A percentile compares a stretch with the other conserved stretches of the same genome.
Evolutionary conservation across 495 filamentous ascomycete genomes (phyloP).

Genomic region (Xylaria venustula): DNA sequence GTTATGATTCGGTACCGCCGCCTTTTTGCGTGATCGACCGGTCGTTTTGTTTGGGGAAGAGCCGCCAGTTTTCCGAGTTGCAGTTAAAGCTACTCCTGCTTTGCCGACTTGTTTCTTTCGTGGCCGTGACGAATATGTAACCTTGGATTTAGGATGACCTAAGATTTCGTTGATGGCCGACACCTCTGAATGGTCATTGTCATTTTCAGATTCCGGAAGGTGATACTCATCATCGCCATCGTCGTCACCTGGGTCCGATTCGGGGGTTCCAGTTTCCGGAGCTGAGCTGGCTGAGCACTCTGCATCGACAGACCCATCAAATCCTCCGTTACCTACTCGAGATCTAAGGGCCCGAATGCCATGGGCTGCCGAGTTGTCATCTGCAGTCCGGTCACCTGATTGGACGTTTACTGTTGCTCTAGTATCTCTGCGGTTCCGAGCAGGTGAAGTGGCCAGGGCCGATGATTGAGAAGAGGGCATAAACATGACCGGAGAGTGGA

Average conservation of each 20-base stretch:
- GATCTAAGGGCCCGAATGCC: too few relatives aligned
- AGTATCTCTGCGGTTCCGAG: not conserved
- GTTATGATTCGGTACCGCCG: not conserved
- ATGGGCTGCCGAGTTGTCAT: too few relatives aligned
- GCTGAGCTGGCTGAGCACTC: not conserved
- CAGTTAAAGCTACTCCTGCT: not conserved
- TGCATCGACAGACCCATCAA: not conserved
- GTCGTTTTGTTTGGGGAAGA: not conserved
- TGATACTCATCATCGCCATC: slow-evolving; percentile 11
- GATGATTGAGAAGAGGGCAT: not conserved
- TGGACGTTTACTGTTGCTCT: not conserved
- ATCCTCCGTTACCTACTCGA: too few relatives aligned
- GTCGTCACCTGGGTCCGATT: not conserved
- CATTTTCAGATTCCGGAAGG: slow-evolving; percentile 5
- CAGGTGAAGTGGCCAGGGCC: not conserved
- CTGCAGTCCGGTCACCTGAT: not conserved
- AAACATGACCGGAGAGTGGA: not conserved
- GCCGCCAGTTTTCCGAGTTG: not conserved
- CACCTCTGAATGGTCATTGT: not conserved
- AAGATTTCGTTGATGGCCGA: not conserved
- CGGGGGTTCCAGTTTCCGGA: not conserved
- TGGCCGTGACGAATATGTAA: not conserved
- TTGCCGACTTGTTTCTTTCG: not conserved
- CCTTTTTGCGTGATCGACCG: too few relatives aligned
- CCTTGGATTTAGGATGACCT: not conserved